phyloP scores from a whole-genome alignment of 768 basidiomycete species.

The Lyophyllum decastes region DNA sequence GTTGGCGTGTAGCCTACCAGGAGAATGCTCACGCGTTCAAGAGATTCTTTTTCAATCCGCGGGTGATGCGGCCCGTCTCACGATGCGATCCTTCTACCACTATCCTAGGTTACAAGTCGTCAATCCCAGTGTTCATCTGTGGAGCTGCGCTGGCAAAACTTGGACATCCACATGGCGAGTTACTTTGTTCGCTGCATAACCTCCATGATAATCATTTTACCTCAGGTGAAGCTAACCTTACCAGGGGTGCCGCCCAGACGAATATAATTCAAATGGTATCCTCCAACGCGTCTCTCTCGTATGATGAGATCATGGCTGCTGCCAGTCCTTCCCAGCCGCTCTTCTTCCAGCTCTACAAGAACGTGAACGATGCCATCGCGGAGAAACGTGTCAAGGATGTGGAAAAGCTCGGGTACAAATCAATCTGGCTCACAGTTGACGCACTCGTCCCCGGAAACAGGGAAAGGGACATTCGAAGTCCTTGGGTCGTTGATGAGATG shows the following conservation, averaged over 20 bases:
- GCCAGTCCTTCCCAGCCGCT: slow-evolving; percentile 58
- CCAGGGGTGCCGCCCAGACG: slow-evolving; percentile 61
- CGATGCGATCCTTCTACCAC: slow-evolving; percentile 69
- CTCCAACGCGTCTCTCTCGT: slow-evolving; percentile 72
- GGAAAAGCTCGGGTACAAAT: slow-evolving; percentile 76
- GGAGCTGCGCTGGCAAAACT: slow-evolving; percentile 84
- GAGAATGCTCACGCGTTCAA: slow-evolving; percentile 83
- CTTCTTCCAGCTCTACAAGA: slow-evolving; percentile 89
- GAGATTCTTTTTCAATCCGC: slow-evolving; percentile 85
- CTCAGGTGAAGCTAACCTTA: slow-evolving; percentile 82
- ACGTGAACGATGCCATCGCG: slow-evolving; percentile 65
- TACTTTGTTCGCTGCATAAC: neutral
- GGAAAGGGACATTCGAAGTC: slow-evolving; percentile 69
- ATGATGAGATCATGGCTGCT: slow-evolving; percentile 59
- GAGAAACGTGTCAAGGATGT: slow-evolving; percentile 72
- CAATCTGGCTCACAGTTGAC: slow-evolving; percentile 91
- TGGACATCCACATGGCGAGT: slow-evolving; percentile 76
- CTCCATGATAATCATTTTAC: neutral
- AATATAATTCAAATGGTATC: slow-evolving; percentile 88
- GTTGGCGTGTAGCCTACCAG: slow-evolving; percentile 41
- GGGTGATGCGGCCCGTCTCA: slow-evolving; percentile 72
- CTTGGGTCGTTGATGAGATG: slow-evolving; percentile 58
- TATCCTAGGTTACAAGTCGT: slow-evolving; percentile 69
- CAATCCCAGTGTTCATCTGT: slow-evolving; percentile 81
- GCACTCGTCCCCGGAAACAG: slow-evolving; percentile 82